Base-by-base conservation (phyloP, 176 grass and related monocot species). In the Avena atlantica region DNA sequence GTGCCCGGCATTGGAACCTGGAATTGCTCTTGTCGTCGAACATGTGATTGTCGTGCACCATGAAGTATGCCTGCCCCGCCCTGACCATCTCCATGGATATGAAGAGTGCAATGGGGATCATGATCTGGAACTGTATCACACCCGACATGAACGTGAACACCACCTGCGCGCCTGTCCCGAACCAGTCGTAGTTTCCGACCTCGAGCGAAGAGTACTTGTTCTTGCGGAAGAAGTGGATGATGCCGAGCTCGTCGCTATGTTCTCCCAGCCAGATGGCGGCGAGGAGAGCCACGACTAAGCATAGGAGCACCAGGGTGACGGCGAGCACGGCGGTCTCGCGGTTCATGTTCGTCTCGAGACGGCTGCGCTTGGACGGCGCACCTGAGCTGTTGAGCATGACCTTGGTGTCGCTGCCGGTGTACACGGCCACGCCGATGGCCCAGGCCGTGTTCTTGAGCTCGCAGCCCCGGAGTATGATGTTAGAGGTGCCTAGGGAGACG, bases 51-150 rank as follows among this genome's bases (percentile, higher is more conserved):
- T 98, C 97, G 55, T 93, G 94, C 45, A 94, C 90, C 97, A 98
- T 96, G 89, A 94, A 91, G 87, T 91, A 98, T 12, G 97, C 93
- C 77, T 98, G 97, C 45, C 90, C 92, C 14, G 92, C 60, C 61
- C 97, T 81, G 74, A 96, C 85, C 76, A 98, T 49, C 89, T 96
- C 97, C 97, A 98, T 98, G 27, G 97, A 98, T 61, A 98, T 98
- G 92, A 91, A 94, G 12, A 98, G 79, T 51, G 80, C 92, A 72
- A 98, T 98, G 24, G 97, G 97, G 63, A 98, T 87, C 85, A 98
- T 88, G 66, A 96, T 78, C 92, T 98, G 97, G 88, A 98, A 96
- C 65, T 85, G 70, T 78, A 98, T 96, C 80, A 98, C 90, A 0
- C 89, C 36, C 29, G 44, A 94, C 93, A 98, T 66, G 89, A 98